phyloP scores from a whole-genome alignment of 257 asterid genomes.

The Coffea canephora region DNA sequence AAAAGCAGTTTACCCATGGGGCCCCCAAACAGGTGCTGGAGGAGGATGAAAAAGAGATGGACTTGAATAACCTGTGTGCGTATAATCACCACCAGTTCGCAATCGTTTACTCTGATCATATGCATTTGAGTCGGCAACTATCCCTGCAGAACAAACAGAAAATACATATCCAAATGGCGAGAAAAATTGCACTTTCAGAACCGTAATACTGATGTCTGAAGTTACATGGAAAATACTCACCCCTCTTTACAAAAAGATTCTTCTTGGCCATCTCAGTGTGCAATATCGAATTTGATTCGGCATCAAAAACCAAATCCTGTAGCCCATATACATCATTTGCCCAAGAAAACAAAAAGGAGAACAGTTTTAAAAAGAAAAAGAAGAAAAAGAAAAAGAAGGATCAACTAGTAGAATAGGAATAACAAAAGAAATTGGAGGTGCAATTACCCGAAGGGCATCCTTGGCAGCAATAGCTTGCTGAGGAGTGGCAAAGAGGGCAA shows the following conservation, averaged over 20 bases:
- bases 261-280: constrained; percentile 99
- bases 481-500: constrained; percentile 78
- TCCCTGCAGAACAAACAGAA: constrained; percentile 41
- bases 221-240: constrained; percentile 36
- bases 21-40: constrained; percentile 88
- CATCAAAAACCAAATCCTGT: constrained; percentile 89
- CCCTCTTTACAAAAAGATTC: constrained; percentile 96
- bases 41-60: constrained; percentile 99
- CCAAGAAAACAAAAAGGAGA: background rate
- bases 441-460: constrained; percentile 80
- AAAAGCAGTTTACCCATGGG: constrained; percentile 62
- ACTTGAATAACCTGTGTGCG: constrained; percentile 72
- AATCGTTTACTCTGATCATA: constrained; percentile 95
- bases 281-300: constrained; percentile 76
- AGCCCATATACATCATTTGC: constrained; percentile 8
- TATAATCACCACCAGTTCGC: constrained; percentile 95
- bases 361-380: background rate
- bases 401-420: background rate
- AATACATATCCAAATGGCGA: constrained; percentile 5
- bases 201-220: background rate
- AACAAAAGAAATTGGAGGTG: background rate
- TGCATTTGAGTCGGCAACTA: constrained; percentile 74
- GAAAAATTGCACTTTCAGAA: background rate
- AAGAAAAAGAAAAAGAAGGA: background rate
- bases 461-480: constrained; percentile 90